Evolutionary conservation across 176 grass and related monocot species (phyloP), one percentile per base, ranked within the genome.

Genomic region (Pontederia paniculata): DNA sequence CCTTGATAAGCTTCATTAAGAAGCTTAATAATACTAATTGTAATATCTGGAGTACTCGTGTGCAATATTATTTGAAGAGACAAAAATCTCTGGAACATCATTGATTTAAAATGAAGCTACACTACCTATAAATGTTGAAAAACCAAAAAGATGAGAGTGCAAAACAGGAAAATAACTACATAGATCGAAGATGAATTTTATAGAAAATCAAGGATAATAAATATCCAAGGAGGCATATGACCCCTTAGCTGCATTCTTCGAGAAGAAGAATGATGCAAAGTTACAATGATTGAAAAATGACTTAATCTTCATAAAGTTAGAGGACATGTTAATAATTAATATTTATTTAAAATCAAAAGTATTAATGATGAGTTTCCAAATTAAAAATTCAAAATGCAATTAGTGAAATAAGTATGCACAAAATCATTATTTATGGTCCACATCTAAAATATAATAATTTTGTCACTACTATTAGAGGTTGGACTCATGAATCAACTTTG

Each of bases 191-290:
- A 55, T 55, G 17, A 55, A n/a, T 20, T 19, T 10, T 55, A 19
- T 11, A 23, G 52, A 10, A 10, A n/a, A 1, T 55, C 13, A 55
- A 23, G 52, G n/a, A 18, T 18, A 9, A 10, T 10, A 54, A 20
- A 55, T 20, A 18, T 20, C 52, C 18, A 54, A 54, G 52, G 52
- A 54, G 52, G 52, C 52, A 54, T 54, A 19, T 10, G 52, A 54
- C n/a, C 18, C 4, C 17, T 20, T 55, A 10, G 52, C 52, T 9
- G 8, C 4, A 18, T 9, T 55, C 10, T 55, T 55, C 19, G 19
- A 3, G n/a, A n/a, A n/a, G n/a, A n/a, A n/a, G n/a, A n/a, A n/a
- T n/a, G n/a, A n/a, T n/a, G n/a, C n/a, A n/a, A 23, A 55, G 18
- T 55, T 55, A 19, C 52, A 55, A 55, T 7, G 9, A 19, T 20